phyloP scores from a whole-genome alignment of 805 yeast species.

The Ogataea pini region DNA sequence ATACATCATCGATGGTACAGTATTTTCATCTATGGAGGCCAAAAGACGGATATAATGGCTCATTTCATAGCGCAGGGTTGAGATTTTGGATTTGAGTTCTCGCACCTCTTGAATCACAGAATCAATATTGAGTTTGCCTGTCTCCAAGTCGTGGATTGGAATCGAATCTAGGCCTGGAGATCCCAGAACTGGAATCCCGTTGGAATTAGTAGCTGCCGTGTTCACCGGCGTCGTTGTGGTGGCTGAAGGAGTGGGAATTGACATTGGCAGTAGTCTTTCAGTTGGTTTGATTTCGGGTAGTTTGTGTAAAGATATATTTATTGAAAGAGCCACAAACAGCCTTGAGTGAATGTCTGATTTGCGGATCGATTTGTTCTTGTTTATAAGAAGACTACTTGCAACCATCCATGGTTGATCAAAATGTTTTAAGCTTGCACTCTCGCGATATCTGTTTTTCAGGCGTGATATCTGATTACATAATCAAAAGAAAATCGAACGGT shows the following conservation, averaged over 20 bases:
- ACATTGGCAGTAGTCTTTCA: too few relatives aligned
- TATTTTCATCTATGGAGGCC: conserved; percentile 45
- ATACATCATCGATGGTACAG: conserved; percentile 43
- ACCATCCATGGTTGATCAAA: too few relatives aligned
- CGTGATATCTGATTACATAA: not conserved
- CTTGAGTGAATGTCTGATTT: too few relatives aligned
- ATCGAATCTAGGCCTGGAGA: conserved; percentile 26
- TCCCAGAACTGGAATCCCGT: conserved; percentile 4
- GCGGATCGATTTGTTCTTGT: too few relatives aligned
- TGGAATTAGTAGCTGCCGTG: conserved; percentile 5
- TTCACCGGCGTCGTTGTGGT: conserved; percentile 21
- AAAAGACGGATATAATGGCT: conserved; percentile 36
- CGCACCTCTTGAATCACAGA: conserved; percentile 39
- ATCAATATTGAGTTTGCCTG: conserved; percentile 38
- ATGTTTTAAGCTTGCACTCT: too few relatives aligned
- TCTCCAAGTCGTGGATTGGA: conserved; percentile 42
- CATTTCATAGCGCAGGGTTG: conserved; percentile 43
- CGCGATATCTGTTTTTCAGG: too few relatives aligned
- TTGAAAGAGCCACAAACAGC: too few relatives aligned
- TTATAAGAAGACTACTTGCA: too few relatives aligned
- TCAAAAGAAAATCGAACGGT: not conserved
- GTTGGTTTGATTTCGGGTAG: too few relatives aligned
- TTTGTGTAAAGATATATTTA: too few relatives aligned
- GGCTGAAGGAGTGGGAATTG: conserved; percentile 21
- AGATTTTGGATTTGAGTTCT: conserved; percentile 32